Evolutionary conservation across 805 yeast species (phyloP).

Genomic region (Cyberlindnera xylosilytica): DNA sequence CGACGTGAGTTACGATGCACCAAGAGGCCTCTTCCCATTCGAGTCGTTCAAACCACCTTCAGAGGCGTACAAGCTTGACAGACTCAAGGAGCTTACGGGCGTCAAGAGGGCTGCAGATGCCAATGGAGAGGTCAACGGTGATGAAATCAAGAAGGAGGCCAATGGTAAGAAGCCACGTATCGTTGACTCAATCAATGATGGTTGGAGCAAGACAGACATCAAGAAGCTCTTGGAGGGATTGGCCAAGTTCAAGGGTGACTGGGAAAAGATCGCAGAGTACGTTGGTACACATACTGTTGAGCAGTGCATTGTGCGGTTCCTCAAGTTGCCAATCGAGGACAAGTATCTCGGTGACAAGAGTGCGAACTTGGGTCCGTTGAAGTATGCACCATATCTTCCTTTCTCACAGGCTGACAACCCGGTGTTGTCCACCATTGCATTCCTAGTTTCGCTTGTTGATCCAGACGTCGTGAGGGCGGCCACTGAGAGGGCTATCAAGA

Average conservation of each 20-base stretch:
- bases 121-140: conserved; percentile 9
- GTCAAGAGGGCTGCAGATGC: conserved; percentile 17
- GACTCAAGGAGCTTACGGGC: conserved; percentile 35
- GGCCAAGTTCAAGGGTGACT: conserved; percentile 62
- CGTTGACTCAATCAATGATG: conserved; percentile 35
- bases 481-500: conserved; percentile 53
- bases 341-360: conserved; percentile 46
- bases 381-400: conserved; percentile 81
- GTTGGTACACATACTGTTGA: conserved; percentile 71
- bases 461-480: conserved; percentile 84
- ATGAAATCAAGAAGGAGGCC: conserved; percentile 1
- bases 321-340: conserved; percentile 81
- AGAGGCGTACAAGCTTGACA: conserved; percentile 38
- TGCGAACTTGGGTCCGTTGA: conserved; percentile 60
- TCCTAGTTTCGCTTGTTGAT: conserved; percentile 80
- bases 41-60: conserved; percentile 72
- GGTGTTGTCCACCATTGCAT: conserved; percentile 87
- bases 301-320: conserved; percentile 75
- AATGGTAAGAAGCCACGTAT: conserved; percentile 35
- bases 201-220: conserved; percentile 71
- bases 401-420: conserved; percentile 88
- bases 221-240: conserved; percentile 60
- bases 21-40: conserved; percentile 89
- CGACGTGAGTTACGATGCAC: conserved; percentile 78
- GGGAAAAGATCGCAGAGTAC: conserved; percentile 70